Evolutionary conservation across 2,329 filamentous ascomycete species (phyloP).

Genomic region (Fusarium sp.): DNA sequence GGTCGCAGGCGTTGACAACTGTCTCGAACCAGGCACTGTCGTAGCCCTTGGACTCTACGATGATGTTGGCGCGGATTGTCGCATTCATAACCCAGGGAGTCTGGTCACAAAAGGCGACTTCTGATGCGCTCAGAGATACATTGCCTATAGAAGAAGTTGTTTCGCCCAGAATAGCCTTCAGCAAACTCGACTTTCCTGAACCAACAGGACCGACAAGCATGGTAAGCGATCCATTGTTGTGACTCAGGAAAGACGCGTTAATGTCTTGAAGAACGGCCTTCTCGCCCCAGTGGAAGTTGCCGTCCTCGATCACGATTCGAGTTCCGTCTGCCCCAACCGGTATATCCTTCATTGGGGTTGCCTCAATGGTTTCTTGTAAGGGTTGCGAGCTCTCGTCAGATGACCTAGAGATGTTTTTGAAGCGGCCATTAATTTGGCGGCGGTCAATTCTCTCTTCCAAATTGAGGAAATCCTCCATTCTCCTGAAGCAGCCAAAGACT

Average conservation of each 20-base stretch:
- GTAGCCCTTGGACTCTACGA: conserved; percentile 47
- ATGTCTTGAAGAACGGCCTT: conserved; percentile 42
- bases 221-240: conserved; percentile 42
- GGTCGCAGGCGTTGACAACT: conserved; percentile 51
- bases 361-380: conserved; percentile 17
- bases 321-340: background rate
- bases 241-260: conserved; percentile 35
- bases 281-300: conserved; percentile 46
- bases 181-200: conserved; percentile 49
- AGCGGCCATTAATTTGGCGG: conserved; percentile 27
- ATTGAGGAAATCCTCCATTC: conserved; percentile 48
- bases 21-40: conserved; percentile 49
- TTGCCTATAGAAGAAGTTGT: conserved; percentile 31
- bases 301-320: conserved; percentile 37
- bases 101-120: conserved; percentile 49
- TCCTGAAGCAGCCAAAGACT: conserved; percentile 47
- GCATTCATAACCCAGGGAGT: conserved; percentile 52
- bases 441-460: conserved; percentile 42
- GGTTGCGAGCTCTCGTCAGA: background rate
- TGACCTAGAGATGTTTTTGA: background rate
- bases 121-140: conserved; percentile 38
- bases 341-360: conserved; percentile 1
- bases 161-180: conserved; percentile 50
- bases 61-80: conserved; percentile 51
- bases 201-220: conserved; percentile 50